Percentiles rank a stretch among this genome's conserved stretches.
Evolutionary conservation across 2,329 filamentous ascomycete species (phyloP).

Genomic region (Fusarium pininemorale): DNA sequence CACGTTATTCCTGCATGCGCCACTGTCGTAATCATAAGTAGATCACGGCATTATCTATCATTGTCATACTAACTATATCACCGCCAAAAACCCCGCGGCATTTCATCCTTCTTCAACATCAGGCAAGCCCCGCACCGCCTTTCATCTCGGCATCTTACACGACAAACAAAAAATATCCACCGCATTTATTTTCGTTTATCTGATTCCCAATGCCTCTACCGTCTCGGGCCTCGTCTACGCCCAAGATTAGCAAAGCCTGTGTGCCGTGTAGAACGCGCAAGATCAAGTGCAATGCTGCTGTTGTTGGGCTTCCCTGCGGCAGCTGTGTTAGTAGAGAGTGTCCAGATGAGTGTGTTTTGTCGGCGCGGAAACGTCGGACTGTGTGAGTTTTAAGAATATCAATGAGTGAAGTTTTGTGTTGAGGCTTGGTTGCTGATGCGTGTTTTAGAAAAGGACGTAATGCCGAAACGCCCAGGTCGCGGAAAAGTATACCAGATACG

Average conservation of each 20-base stretch:
- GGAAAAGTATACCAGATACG: no score
- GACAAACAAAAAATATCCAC: background rate
- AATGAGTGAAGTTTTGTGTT: background rate
- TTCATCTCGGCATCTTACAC: background rate
- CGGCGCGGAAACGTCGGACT: conserved; percentile 21
- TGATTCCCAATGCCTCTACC: background rate
- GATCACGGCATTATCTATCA: background rate
- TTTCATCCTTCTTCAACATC: background rate
- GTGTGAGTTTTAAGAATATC: background rate
- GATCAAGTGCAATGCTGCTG: conserved; percentile 31
- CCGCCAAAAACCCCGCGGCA: conserved; percentile 6
- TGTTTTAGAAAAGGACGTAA: background rate
- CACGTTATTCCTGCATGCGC: background rate
- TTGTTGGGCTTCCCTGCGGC: conserved; percentile 20
- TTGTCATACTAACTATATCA: background rate
- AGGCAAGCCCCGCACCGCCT: background rate
- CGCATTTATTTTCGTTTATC: background rate
- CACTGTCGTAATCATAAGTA: background rate
- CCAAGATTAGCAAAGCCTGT: conserved; percentile 31
- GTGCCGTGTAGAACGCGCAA: conserved; percentile 31
- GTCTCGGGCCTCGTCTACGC: background rate
- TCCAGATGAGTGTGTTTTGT: conserved; percentile 1
- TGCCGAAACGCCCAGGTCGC: background rate
- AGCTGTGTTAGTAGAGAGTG: conserved; percentile 22
- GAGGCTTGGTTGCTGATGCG: background rate